Base-by-base conservation (phyloP, 306 rosid species). In the Spatholobus suberectus region DNA sequence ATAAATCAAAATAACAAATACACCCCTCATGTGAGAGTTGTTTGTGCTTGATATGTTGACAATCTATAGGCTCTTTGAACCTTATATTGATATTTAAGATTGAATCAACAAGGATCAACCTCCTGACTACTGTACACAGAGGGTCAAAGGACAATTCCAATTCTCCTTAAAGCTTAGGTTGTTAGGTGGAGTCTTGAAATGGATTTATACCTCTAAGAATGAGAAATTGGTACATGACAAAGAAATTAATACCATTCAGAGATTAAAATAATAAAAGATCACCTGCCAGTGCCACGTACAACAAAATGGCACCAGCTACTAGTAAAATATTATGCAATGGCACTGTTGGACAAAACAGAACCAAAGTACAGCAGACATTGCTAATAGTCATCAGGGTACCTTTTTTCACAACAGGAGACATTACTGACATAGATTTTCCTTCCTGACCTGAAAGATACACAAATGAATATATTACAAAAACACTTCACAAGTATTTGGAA, bases 391-490 rank as follows among this genome's bases (percentile, higher is more conserved):
- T 80, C 78, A 67, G 77, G 72, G 54, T 96, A 96, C 99, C 99
- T 92, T 91, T 92, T 88, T 89, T 91, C 67, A 96, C 98, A 71
- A 82, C 85, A 66, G 89, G 70, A 44, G 99, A 89, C 82, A 79
- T 27, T 44, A 85, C 73, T 23, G 98, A 92, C 69, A 86, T 68
- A 68, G 98, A 90, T 59, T 90, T 91, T 77, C 99, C 99, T 90
- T 96, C 97, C 81, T 92, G 95, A 49, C 99, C 99, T 96, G 87
- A 75, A 80, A 59, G 78, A 80, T 75, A 84, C 38, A 76, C 74
- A 76, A 78, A 70, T 27, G 74, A 78, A 66, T 51, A 78, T 44
- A 38, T 80, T 78, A 87, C 5, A 12, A 43, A 70, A 55, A 44
- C 37, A 81, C 37, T 32, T 41, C 75, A 74, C 70, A 84, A 68